These are phyloP conservation scores for Xylaria intraflava DNA, from an alignment of 495 filamentous ascomycete species.

Conservation along the genomic window DNA sequence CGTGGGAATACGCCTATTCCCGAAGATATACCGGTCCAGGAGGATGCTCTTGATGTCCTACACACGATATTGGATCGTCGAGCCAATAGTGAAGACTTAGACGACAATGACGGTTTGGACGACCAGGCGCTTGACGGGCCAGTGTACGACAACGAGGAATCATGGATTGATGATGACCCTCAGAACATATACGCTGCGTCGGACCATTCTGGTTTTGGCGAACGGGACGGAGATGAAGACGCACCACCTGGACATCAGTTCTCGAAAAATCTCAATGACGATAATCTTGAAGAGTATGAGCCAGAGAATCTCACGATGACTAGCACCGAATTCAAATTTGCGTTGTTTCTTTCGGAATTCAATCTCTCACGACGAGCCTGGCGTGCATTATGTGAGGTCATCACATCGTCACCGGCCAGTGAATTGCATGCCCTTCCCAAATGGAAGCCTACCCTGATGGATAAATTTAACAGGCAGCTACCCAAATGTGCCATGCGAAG, in stretches of 20 bases:
- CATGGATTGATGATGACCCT: not conserved
- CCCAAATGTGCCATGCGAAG: not conserved
- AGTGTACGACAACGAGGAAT: too few relatives aligned
- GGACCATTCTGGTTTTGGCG: not conserved
- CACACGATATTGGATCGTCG: not conserved
- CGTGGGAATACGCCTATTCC: too few relatives aligned
- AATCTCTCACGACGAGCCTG: not conserved
- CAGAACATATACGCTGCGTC: not conserved
- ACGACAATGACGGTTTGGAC: too few relatives aligned
- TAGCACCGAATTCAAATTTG: not conserved
- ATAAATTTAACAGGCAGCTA: not conserved
- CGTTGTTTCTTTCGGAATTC: not conserved
- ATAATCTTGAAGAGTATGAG: not conserved
- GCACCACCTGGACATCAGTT: too few relatives aligned
- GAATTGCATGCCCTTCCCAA: not conserved
- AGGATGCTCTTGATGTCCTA: not conserved
- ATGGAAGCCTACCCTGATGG: not conserved
- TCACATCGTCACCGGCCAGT: not conserved
- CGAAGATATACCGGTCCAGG: too few relatives aligned
- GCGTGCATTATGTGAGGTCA: not conserved
- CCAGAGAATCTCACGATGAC: not conserved
- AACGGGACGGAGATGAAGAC: not conserved
- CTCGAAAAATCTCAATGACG: too few relatives aligned
- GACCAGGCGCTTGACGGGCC: too few relatives aligned
- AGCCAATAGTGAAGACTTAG: not conserved